A percentile compares a stretch with the other conserved stretches of the same genome.
phyloP scores from a whole-genome alignment of 306 rosid species.

The Elaeagnus macrophylla region DNA sequence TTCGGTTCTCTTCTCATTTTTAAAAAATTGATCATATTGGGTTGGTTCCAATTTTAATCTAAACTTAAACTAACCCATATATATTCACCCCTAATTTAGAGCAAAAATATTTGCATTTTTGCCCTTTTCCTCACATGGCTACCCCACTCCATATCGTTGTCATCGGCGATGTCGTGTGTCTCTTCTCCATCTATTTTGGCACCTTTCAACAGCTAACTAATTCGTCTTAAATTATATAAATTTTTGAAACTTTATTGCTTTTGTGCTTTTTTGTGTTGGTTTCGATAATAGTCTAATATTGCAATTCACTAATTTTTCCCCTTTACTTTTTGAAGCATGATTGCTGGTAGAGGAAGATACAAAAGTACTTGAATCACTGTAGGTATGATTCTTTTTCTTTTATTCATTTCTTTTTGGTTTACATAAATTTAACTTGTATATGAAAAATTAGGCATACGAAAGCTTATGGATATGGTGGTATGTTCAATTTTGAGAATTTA shows the following conservation, averaged over 20 bases:
- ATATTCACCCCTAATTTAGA: no score
- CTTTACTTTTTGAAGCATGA: constrained; percentile 50
- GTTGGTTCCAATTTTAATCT: no score
- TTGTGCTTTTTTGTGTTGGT: no score
- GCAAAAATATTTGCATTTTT: no score
- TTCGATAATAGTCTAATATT: no score
- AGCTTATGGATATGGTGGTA: no score
- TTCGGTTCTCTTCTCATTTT: no score
- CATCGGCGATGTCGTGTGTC: constrained; percentile 71
- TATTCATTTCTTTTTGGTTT: not conserved
- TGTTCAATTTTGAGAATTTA: no score
- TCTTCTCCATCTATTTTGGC: constrained; percentile 10
- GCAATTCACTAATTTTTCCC: not conserved
- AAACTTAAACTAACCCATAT: no score
- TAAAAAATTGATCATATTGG: no score
- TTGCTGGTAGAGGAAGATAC: constrained; percentile 59
- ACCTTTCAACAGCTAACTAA: not conserved
- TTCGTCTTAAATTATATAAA: no score
- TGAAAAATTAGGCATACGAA: not conserved
- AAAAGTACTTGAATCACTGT: constrained; percentile 48
- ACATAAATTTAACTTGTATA: not conserved
- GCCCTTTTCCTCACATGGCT: constrained; percentile 58
- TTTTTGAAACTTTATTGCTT: no score
- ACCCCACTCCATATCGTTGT: constrained; percentile 60
- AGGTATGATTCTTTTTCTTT: constrained; percentile 38